A percentile compares a stretch with the other conserved stretches of the same genome.
These are phyloP conservation scores for Colletotrichum somersetense DNA, from an alignment of 2,329 filamentous ascomycete genomes.

Conservation along the genomic window DNA sequence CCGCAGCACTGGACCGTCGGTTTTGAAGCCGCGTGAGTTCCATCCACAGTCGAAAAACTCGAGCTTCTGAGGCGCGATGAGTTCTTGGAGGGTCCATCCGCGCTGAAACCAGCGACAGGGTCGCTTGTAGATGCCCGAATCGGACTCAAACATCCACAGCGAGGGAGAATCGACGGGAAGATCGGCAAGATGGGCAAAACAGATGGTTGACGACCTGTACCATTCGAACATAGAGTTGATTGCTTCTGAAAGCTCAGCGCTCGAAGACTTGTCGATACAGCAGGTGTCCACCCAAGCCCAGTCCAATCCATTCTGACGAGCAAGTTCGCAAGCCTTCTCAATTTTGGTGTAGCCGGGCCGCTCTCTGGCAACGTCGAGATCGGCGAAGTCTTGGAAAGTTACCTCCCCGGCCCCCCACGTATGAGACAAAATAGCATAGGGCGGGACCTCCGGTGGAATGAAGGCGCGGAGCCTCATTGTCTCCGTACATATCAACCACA, in stretches of 20 bases:
- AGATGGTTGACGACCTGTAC: constrained; percentile 33
- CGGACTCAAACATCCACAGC: neutral
- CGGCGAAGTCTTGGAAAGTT: constrained; percentile 44
- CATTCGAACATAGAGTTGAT: constrained; percentile 33
- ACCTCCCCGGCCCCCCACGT: constrained; percentile 51
- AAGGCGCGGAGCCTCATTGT: constrained; percentile 44
- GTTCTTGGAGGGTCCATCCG: constrained; percentile 40
- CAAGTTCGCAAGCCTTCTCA: constrained; percentile 33
- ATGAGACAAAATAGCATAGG: constrained; percentile 53
- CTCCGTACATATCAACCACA: constrained; percentile 47
- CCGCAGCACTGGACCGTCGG: constrained; percentile 1
- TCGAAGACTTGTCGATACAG: constrained; percentile 32
- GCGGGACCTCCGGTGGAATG: constrained; percentile 32
- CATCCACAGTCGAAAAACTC: constrained; percentile 45
- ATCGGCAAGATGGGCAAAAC: constrained; percentile 37
- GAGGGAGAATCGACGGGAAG: neutral
- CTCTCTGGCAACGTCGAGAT: neutral
- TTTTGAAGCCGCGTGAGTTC: constrained; percentile 21
- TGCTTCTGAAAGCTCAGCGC: constrained; percentile 36
- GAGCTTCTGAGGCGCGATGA: constrained; percentile 44
- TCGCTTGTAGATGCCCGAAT: neutral
- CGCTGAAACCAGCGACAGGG: constrained; percentile 25
- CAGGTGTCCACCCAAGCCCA: constrained; percentile 34
- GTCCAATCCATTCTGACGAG: constrained; percentile 17
- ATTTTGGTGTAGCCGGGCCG: constrained; percentile 37